Evolutionary conservation across 2,329 filamentous ascomycete genomes (phyloP).

Genomic region (Botrytis fabae): DNA sequence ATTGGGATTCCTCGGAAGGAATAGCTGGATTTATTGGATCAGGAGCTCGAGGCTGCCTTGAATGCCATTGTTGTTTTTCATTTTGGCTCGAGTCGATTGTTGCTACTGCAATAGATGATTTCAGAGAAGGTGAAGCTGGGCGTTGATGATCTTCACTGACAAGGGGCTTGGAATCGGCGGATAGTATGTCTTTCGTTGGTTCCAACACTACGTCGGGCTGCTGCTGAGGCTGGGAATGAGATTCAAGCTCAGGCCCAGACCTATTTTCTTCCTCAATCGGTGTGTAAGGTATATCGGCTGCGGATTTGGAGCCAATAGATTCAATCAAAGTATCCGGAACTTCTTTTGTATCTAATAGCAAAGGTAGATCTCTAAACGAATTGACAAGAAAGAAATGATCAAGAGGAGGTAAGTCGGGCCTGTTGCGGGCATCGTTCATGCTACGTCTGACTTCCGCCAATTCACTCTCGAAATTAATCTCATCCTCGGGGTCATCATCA

Average conservation of each 20-base stretch:
- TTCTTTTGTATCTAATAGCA: conserved; percentile 9
- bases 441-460: conserved; percentile 35
- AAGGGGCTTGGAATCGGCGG: neutral
- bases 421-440: conserved; percentile 27
- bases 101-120: neutral
- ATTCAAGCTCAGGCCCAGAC: neutral
- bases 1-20: neutral
- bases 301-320: neutral
- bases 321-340: neutral
- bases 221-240: neutral
- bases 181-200: neutral
- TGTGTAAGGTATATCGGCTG: neutral
- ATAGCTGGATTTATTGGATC: neutral
- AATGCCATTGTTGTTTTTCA: neutral
- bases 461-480: conserved; percentile 40
- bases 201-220: neutral
- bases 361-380: conserved; percentile 27
- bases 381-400: conserved; percentile 27
- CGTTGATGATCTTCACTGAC: neutral
- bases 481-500: conserved; percentile 34
- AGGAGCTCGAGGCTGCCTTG: neutral
- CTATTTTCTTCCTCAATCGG: neutral
- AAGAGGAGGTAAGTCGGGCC: conserved; percentile 31
- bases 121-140: neutral
- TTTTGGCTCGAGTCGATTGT: neutral